Evolutionary conservation across 163 green algal species (phyloP).

Genomic region (Chlamydomonas reinhardtii): DNA sequence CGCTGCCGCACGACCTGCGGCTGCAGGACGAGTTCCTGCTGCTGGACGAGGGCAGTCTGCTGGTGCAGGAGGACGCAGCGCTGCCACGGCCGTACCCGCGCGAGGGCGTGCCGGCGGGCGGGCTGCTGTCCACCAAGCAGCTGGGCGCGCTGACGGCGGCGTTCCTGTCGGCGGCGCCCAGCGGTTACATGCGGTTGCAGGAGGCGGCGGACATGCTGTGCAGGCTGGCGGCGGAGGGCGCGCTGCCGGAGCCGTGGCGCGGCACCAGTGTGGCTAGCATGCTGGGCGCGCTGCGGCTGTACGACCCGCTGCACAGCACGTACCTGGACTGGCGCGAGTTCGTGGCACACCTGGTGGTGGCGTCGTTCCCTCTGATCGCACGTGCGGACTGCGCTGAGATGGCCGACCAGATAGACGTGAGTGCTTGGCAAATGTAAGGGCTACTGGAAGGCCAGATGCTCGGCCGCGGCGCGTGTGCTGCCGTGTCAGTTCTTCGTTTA

Average conservation of each 20-base stretch:
- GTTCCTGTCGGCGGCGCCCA: conserved; percentile 46
- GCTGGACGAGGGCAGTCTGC: conserved; percentile 55
- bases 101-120: conserved; percentile 48
- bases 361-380: conserved; percentile 61
- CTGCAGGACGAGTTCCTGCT: conserved; percentile 66
- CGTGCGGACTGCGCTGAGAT: conserved; percentile 54
- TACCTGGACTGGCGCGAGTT: conserved; percentile 77
- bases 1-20: conserved; percentile 62
- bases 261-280: conserved; percentile 19
- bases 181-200: conserved; percentile 54
- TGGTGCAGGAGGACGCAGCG: conserved; percentile 40
- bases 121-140: conserved; percentile 61
- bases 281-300: conserved; percentile 56
- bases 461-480: no score
- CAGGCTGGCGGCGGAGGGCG: conserved; percentile 21
- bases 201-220: conserved; percentile 65
- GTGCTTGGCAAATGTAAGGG: background rate
- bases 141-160: conserved; percentile 51
- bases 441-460: no score
- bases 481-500: no score
- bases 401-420: conserved; percentile 57
- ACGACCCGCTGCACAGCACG: conserved; percentile 63
- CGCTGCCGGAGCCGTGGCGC: conserved; percentile 51
- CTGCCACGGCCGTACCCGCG: conserved; percentile 38
- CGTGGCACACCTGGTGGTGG: conserved; percentile 58